phyloP scores from a whole-genome alignment of 306 rosid species.

The Ammopiptanthus mongolicus region DNA sequence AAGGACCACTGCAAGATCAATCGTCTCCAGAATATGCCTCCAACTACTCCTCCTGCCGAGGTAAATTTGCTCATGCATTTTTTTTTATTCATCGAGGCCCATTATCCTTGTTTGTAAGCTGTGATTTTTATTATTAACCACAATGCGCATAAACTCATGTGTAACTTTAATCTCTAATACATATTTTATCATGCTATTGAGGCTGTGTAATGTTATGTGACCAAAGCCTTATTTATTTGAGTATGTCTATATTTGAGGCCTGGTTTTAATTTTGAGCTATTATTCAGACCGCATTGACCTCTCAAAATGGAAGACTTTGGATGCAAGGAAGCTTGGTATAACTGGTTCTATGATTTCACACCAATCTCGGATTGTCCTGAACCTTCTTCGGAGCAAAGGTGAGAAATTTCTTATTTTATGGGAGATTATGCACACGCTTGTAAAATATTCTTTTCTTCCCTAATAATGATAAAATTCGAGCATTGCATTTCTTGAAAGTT shows the following conservation, averaged over 20 bases:
- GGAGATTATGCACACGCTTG: not conserved
- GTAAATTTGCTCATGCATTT: not conserved
- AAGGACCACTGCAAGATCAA: not conserved
- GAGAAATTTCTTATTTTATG: constrained; percentile 5
- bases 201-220: not conserved
- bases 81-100: not conserved
- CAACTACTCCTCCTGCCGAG: not conserved
- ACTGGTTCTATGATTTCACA: constrained; percentile 30
- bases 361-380: constrained; percentile 24
- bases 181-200: not conserved
- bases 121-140: not conserved
- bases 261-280: constrained; percentile 1
- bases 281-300: constrained; percentile 17
- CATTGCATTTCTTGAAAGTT: constrained; percentile 3
- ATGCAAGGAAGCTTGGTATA: constrained; percentile 32
- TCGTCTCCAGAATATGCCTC: not conserved
- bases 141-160: not conserved
- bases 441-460: not conserved
- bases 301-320: constrained; percentile 20
- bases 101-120: not conserved
- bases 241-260: not conserved
- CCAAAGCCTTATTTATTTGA: not conserved
- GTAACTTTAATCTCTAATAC: not conserved
- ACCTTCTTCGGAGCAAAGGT: constrained; percentile 28
- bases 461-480: not conserved